phyloP scores from a whole-genome alignment of 2,329 filamentous ascomycete species.

The Sarocladium oryzae region DNA sequence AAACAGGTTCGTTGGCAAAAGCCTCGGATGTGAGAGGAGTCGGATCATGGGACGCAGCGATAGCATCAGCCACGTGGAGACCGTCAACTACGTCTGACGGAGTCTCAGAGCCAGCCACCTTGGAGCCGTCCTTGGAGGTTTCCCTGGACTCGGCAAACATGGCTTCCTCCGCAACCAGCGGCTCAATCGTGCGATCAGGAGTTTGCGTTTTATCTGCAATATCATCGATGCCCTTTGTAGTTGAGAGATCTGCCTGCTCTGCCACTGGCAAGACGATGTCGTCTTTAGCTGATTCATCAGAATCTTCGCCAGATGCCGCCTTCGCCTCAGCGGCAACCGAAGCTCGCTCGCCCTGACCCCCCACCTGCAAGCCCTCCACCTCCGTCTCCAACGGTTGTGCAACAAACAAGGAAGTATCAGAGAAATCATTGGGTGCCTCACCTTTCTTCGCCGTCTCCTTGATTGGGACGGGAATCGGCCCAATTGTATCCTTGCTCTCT shows the following conservation, averaged over 20 bases:
- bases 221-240: not conserved
- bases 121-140: not conserved
- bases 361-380: constrained; percentile 1
- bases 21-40: no score
- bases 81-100: not conserved
- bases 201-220: not conserved
- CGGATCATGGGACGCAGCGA: no score
- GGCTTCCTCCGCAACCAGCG: not conserved
- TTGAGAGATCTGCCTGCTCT: not conserved
- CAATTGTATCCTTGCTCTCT: constrained; percentile 33
- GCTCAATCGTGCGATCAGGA: not conserved
- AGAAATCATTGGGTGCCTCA: constrained; percentile 32
- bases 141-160: not conserved
- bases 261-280: not conserved
- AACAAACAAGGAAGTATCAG: constrained; percentile 22
- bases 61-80: no score
- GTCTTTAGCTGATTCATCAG: not conserved
- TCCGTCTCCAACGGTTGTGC: constrained; percentile 4
- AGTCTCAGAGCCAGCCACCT: not conserved
- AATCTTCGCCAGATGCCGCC: not conserved
- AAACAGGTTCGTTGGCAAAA: no score
- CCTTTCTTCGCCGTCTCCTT: constrained; percentile 33
- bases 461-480: constrained; percentile 29
- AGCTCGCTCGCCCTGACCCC: not conserved
- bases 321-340: not conserved